A percentile compares a stretch with the other conserved stretches of the same genome.
phyloP scores from a whole-genome alignment of 306 rosid species.

The Castanea crenata region DNA sequence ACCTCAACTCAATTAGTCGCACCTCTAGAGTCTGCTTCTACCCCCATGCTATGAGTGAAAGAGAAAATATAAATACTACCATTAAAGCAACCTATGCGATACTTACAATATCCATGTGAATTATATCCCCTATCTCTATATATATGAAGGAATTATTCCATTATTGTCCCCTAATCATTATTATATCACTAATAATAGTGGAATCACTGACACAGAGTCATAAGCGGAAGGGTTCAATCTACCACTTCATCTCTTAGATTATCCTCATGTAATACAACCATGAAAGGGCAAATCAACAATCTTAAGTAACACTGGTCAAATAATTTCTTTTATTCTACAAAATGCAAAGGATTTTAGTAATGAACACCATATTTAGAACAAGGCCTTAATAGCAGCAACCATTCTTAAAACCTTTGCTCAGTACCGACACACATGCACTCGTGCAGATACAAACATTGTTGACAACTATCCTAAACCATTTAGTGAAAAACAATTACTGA shows the following conservation, averaged over 20 bases:
- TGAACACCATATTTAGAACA: background rate
- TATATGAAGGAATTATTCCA: too few relatives aligned
- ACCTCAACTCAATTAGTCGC: background rate
- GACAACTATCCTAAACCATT: background rate
- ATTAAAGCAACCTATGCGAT: background rate
- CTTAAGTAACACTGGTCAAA: background rate
- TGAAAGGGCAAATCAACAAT: too few relatives aligned
- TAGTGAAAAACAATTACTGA: constrained; percentile 36
- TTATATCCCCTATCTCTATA: background rate
- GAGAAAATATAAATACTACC: background rate
- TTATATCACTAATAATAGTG: too few relatives aligned
- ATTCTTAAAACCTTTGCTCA: background rate
- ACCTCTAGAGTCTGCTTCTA: constrained; percentile 3
- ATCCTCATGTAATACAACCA: too few relatives aligned
- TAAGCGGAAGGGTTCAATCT: too few relatives aligned
- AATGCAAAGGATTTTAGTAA: too few relatives aligned
- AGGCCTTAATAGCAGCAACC: background rate
- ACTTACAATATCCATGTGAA: background rate
- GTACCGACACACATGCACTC: too few relatives aligned
- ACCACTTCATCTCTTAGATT: too few relatives aligned
- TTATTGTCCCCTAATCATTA: too few relatives aligned
- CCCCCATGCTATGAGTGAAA: background rate
- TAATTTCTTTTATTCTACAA: background rate
- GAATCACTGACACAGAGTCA: too few relatives aligned
- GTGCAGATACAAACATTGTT: background rate